Base-by-base conservation (phyloP, 257 asterid species). In the Salvia splendens region DNA sequence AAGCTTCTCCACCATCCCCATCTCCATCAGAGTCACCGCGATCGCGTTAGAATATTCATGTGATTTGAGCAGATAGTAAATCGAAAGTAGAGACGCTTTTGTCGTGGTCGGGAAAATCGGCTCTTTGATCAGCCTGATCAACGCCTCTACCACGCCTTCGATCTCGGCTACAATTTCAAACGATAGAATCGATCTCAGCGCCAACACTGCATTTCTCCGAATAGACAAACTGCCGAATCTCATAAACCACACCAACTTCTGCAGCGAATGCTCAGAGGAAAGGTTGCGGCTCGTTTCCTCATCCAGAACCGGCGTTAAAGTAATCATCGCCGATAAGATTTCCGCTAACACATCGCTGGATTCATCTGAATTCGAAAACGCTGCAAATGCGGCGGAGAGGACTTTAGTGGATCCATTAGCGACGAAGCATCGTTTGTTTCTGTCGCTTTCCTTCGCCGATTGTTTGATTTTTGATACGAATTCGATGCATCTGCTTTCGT, bases 81-180 rank as follows among this genome's bases (percentile, higher is more conserved):
- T 69, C 15, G 81, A 20, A 33, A 76, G 49, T 4, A 86, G 43
- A 6, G 86, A 53, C 9, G 82, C 87, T 53, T 84, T 86, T 35
- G 89, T 84, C 4, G 87, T 68, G 0, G 70, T 71, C 4, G 86
- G 85, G 55, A 84, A 71, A 14, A 78, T 84, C 8, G 86, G 85
- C 61, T 78, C 84, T 67, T 80, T 75, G 38, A 84, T 55, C 8
- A 80, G n/a, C 68, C 73, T 77, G 36, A 82, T 55, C 35, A 82
- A n/a, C 7, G 78, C 86, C 41, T 84, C 85, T 6, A 77, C 41
- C 7, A 65, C 64, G 5, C 80, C 85, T 35, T 75, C 79, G 2
- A 67, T 83, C 45, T 53, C 12, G 1, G 12, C 69, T 35, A 2
- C 30, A 24, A 24, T 24, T 24, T 62, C 41, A 2, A 6, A 61